Evolutionary conservation across 2,329 filamentous ascomycete species (phyloP).

Genomic region (Elsinoe fawcettii): DNA sequence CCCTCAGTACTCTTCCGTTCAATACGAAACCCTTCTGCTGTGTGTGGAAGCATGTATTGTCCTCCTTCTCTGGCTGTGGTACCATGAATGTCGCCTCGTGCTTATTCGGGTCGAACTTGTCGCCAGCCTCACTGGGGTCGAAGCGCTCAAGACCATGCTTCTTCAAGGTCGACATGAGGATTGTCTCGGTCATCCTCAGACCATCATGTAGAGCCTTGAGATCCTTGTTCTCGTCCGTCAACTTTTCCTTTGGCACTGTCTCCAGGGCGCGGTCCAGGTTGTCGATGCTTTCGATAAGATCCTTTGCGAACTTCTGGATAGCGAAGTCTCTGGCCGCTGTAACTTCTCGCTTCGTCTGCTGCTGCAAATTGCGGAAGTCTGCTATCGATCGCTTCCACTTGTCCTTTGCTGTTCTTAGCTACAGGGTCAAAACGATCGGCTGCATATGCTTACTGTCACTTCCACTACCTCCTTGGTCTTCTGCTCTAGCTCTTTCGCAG

Average conservation of each 20-base stretch:
- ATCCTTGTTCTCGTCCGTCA: conserved; percentile 60
- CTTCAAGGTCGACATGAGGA: conserved; percentile 78
- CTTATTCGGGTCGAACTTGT: conserved; percentile 92
- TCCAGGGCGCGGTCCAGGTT: conserved; percentile 89
- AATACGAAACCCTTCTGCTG: conserved; percentile 95
- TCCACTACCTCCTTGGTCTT: conserved; percentile 69
- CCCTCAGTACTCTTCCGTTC: conserved; percentile 78
- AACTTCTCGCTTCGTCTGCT: conserved; percentile 85
- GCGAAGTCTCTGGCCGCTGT: conserved; percentile 84
- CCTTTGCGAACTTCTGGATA: conserved; percentile 87
- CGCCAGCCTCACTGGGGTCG: conserved; percentile 60
- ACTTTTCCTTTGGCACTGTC: conserved; percentile 68
- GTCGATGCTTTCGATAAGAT: conserved; percentile 90
- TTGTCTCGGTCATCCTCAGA: conserved; percentile 87
- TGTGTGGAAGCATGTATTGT: conserved; percentile 82
- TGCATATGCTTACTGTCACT: conserved; percentile 62
- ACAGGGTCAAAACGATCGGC: conserved; percentile 26
- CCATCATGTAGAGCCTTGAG: conserved; percentile 76
- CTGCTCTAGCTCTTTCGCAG: conserved; percentile 61
- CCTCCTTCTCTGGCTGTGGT: conserved; percentile 76
- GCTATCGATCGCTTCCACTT: conserved; percentile 89
- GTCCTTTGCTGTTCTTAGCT: conserved; percentile 52
- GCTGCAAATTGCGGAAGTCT: conserved; percentile 96
- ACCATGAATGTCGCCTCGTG: conserved; percentile 97
- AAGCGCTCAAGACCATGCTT: conserved; percentile 93